phyloP scores from a whole-genome alignment of 805 yeast genomes.

The Yamadazyma paraphyllophila region DNA sequence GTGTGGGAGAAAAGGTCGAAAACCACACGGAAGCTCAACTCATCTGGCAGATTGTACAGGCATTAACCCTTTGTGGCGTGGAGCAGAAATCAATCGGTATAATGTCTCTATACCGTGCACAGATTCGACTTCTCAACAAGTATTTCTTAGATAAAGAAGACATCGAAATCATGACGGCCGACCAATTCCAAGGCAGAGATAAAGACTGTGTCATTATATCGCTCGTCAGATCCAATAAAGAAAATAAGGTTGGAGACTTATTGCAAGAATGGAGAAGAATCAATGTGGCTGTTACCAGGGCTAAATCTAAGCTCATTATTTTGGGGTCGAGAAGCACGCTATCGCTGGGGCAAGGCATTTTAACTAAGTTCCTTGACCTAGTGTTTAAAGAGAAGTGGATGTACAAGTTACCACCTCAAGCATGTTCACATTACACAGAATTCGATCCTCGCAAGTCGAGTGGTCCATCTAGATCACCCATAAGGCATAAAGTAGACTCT shows the following conservation, averaged over 20 bases:
- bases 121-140: conserved; percentile 42
- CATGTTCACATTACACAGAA: conserved; percentile 22
- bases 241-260: conserved; percentile 68
- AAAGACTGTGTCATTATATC: conserved; percentile 90
- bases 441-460: not conserved
- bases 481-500: conserved; percentile 1
- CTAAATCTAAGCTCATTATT: conserved; percentile 77
- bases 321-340: conserved; percentile 76
- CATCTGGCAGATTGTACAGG: conserved; percentile 59
- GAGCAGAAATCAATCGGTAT: conserved; percentile 65
- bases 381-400: conserved; percentile 63
- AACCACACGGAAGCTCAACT: conserved; percentile 73
- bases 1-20: conserved; percentile 62
- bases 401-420: conserved; percentile 49
- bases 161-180: conserved; percentile 87
- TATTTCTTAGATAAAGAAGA: conserved; percentile 30
- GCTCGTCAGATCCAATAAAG: conserved; percentile 75
- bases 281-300: conserved; percentile 92
- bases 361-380: conserved; percentile 59
- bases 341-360: conserved; percentile 42
- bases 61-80: conserved; percentile 60
- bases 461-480: not conserved
- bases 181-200: conserved; percentile 94
- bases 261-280: conserved; percentile 87
- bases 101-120: conserved; percentile 87